Conservation (phyloP, 2,329 filamentous ascomycete species). For the Grosmannia huntii region DNA sequence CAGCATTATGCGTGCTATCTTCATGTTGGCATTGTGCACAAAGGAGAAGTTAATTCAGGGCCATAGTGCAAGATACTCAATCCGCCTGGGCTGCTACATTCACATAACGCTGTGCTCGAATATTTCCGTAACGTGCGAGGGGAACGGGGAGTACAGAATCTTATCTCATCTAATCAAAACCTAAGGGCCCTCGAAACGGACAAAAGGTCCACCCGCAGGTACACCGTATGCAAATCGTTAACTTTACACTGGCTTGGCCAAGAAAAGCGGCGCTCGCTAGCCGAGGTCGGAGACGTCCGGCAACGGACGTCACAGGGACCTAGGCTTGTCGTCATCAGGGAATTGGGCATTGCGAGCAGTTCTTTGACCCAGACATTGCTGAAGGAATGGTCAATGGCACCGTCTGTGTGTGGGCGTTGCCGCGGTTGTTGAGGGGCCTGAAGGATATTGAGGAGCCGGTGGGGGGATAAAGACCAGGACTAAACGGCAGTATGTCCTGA, state of each 20-base stretch:
- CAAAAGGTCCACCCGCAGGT: background rate
- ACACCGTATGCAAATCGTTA: background rate
- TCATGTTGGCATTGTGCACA: too few relatives aligned
- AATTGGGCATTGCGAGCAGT: background rate
- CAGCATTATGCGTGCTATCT: background rate
- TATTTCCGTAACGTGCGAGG: background rate
- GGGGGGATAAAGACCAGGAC: background rate
- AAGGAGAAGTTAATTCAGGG: background rate
- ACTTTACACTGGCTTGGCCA: background rate
- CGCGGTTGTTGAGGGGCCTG: background rate
- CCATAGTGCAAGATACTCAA: background rate
- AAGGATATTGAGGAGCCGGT: background rate
- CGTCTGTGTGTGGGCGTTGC: background rate
- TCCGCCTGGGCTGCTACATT: too few relatives aligned
- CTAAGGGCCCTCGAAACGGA: background rate
- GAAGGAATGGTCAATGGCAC: background rate
- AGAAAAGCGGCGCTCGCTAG: background rate
- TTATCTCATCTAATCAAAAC: constrained; percentile 6
- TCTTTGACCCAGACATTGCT: too few relatives aligned
- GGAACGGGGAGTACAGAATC: background rate
- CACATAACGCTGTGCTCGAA: background rate
- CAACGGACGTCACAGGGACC: background rate
- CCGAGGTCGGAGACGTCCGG: constrained; percentile 1
- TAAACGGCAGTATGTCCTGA: background rate
- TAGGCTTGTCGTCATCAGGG: background rate